Percentiles rank a stretch among this genome's conserved stretches.
Conservation (phyloP, 1,284 basidiomycete genomes). For the Mycena sp. region DNA sequence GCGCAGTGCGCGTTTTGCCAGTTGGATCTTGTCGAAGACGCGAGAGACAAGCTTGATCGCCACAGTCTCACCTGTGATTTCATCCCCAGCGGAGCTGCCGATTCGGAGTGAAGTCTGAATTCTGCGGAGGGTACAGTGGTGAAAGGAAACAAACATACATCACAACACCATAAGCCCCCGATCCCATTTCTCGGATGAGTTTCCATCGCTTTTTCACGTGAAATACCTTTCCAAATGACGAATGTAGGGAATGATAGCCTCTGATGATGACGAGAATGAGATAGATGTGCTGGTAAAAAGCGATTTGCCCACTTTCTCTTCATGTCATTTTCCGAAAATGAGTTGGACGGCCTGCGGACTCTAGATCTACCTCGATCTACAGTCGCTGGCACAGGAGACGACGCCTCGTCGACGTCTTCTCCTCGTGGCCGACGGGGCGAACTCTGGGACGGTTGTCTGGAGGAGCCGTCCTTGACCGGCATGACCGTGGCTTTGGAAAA, state of each 20-base stretch:
- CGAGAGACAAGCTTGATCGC: slow-evolving; percentile 93
- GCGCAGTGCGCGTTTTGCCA: slow-evolving; percentile 87
- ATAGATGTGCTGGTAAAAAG: background rate
- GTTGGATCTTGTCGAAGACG: slow-evolving; percentile 89
- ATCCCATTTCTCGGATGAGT: slow-evolving; percentile 87
- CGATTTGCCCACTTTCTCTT: slow-evolving; percentile 58
- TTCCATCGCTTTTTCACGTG: slow-evolving; percentile 89
- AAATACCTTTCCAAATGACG: slow-evolving; percentile 84
- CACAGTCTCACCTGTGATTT: slow-evolving; percentile 89
- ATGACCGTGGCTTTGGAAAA: slow-evolving; percentile 10
- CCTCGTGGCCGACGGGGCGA: slow-evolving; percentile 17
- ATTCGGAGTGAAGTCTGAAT: background rate
- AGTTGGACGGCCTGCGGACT: slow-evolving; percentile 65
- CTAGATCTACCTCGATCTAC: slow-evolving; percentile 75
- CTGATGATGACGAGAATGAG: slow-evolving; percentile 47
- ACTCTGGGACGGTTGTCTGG: slow-evolving; percentile 10
- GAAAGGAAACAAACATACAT: slow-evolving; percentile 58
- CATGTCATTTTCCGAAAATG: slow-evolving; percentile 69
- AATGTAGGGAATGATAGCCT: slow-evolving; percentile 83
- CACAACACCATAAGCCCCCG: slow-evolving; percentile 92
- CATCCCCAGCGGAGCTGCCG: slow-evolving; percentile 84
- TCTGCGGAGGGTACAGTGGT: background rate
- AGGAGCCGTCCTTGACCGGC: slow-evolving; percentile 17
- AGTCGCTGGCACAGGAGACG: slow-evolving; percentile 2
- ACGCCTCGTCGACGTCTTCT: slow-evolving; percentile 15